These are phyloP conservation scores for Naegleria gruberi DNA, from an alignment of 208 protist genomes.

Conservation along the genomic window DNA sequence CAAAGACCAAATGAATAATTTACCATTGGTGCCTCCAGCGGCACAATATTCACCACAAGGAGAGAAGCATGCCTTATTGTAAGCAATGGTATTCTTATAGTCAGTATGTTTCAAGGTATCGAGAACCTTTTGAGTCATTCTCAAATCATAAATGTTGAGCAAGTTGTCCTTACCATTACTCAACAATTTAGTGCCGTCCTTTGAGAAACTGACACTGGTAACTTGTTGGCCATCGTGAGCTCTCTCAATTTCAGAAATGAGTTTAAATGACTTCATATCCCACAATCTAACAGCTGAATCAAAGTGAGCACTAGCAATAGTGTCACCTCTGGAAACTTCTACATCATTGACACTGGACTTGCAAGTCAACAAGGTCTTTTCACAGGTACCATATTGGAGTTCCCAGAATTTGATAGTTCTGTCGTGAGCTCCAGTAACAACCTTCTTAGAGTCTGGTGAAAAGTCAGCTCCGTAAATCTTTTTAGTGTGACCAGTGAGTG, in stretches of 20 bases:
- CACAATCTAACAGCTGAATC: slow-evolving; percentile 48
- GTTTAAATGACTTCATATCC: slow-evolving; percentile 40
- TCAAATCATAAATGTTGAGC: slow-evolving; percentile 50
- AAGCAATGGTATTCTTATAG: slow-evolving; percentile 34
- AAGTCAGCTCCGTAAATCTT: slow-evolving; percentile 50
- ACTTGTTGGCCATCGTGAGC: slow-evolving; percentile 44
- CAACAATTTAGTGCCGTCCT: slow-evolving; percentile 36
- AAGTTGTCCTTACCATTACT: slow-evolving; percentile 49
- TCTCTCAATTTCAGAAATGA: slow-evolving; percentile 29
- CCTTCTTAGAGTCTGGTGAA: slow-evolving; percentile 22
- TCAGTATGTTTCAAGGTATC: slow-evolving; percentile 36
- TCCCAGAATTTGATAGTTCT: slow-evolving; percentile 58
- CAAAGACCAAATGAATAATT: neutral
- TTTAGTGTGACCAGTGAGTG: slow-evolving; percentile 53
- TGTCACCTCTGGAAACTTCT: neutral
- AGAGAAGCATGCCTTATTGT: slow-evolving; percentile 23
- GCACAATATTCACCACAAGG: slow-evolving; percentile 46
- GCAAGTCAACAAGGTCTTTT: slow-evolving; percentile 46
- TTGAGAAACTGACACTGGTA: slow-evolving; percentile 38
- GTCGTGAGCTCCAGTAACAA: slow-evolving; percentile 47
- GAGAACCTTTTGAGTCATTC: slow-evolving; percentile 35
- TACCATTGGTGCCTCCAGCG: neutral
- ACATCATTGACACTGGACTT: slow-evolving; percentile 50
- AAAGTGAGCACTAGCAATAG: slow-evolving; percentile 41
- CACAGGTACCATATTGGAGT: slow-evolving; percentile 46